Percentiles rank a stretch among this genome's conserved stretches.
Evolutionary conservation across 169 alveolate genomes (phyloP).

Genomic region (Perkinsus marinus): DNA sequence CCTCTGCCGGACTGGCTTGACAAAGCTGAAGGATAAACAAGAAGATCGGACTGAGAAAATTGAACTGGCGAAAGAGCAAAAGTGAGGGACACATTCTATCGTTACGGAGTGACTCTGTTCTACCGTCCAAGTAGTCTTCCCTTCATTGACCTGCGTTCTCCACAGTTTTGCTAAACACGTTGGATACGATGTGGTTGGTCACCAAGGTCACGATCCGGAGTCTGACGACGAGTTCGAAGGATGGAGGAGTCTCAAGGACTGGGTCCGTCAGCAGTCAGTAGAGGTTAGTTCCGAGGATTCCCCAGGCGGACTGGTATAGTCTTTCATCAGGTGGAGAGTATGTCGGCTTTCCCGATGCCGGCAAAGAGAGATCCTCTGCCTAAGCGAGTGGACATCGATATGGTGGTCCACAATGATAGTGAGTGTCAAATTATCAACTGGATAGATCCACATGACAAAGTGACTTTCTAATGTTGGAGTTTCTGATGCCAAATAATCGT

Average conservation of each 20-base stretch:
- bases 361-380: slow-evolving; percentile 59
- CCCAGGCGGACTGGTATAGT: background rate
- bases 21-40: background rate
- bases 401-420: slow-evolving; percentile 49
- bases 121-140: too few species aligned
- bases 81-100: too few species aligned
- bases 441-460: slow-evolving; percentile 71
- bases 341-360: slow-evolving; percentile 31
- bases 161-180: background rate
- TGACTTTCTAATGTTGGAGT: slow-evolving; percentile 25
- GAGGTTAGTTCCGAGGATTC: background rate
- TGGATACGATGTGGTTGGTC: background rate
- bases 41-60: background rate
- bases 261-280: slow-evolving; percentile 28
- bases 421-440: slow-evolving; percentile 62
- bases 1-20: background rate
- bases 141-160: too few species aligned
- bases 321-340: slow-evolving; percentile 5
- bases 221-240: slow-evolving; percentile 8
- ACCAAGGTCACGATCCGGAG: background rate
- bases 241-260: slow-evolving; percentile 21
- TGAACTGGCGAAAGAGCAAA: background rate
- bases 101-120: too few species aligned
- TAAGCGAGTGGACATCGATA: slow-evolving; percentile 67
- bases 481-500: background rate